Percentiles rank a stretch among this genome's conserved stretches.
These are phyloP conservation scores for Pascua sp. DNA, from an alignment of 1,284 basidiomycete species.

Conservation along the genomic window DNA sequence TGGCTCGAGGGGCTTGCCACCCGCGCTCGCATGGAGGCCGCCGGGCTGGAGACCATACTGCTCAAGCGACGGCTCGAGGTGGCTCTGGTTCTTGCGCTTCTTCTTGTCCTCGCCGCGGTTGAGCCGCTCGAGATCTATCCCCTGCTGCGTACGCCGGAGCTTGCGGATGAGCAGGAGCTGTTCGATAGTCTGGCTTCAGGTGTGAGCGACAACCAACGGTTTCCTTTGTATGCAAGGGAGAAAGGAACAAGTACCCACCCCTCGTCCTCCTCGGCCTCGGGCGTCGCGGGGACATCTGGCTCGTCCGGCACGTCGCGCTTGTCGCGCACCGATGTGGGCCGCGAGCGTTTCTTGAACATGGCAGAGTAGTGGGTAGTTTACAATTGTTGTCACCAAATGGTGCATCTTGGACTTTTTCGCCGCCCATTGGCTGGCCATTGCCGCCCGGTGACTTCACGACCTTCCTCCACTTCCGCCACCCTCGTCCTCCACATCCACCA, in stretches of 20 bases:
- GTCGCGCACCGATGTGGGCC: constrained; percentile 42
- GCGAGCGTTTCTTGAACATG: constrained; percentile 53
- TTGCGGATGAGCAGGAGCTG: constrained; percentile 83
- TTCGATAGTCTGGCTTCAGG: constrained; percentile 54
- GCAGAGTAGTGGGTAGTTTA: neutral
- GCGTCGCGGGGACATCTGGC: neutral
- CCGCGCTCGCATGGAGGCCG: neutral
- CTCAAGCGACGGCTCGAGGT: constrained; percentile 48
- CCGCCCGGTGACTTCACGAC: neutral
- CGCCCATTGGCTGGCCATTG: neutral
- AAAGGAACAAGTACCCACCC: constrained; percentile 1
- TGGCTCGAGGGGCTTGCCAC: neutral
- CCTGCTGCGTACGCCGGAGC: constrained; percentile 61
- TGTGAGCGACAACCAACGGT: constrained; percentile 10
- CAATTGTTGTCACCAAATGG: neutral
- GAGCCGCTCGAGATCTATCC: constrained; percentile 76
- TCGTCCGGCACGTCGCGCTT: neutral
- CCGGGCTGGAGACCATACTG: constrained; percentile 56
- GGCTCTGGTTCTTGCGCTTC: constrained; percentile 52
- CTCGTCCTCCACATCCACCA: neutral
- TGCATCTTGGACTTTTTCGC: neutral
- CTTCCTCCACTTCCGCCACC: neutral
- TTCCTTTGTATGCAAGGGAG: neutral
- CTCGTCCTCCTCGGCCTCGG: constrained; percentile 15
- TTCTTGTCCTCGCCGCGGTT: constrained; percentile 74